Base-by-base conservation (phyloP, 2,329 filamentous ascomycete species). In the Aureobasidium sp. region DNA sequence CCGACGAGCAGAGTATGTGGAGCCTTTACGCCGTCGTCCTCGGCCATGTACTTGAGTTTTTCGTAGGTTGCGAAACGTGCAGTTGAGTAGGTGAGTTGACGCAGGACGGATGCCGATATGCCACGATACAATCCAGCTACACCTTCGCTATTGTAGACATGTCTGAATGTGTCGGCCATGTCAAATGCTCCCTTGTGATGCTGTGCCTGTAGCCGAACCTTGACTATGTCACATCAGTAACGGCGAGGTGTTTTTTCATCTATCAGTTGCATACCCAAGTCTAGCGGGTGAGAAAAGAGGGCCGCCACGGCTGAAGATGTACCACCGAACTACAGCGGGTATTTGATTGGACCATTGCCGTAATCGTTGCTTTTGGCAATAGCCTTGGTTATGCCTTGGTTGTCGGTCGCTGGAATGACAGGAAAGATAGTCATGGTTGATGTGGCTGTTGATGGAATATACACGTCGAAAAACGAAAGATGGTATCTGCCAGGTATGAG, bases 11-110 rank as follows among this genome's bases (percentile, higher is more conserved):
- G 80, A 11, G 85, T 79, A 67, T 96, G 85, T 2, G 87, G 84
- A 2, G 91, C 87, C 57, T 79, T 72, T 3, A 70, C 67, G 1
- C 72, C 70, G 33, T 74, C 65, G 8, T 80, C 77, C 38, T 84
- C 83, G 70, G 87, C 80, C 55, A 81, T 82, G 25, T 82, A 53
- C 77, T 99, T 99, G 62, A 97, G 80, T 67, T 95, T 86, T 76
- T 97, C 94, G 79, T 99, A 99, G 65, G 96, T 85, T 65, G 91
- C 94, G 77, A 99, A 99, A 51, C 94, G 90, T 38, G 91, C 94
- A 54, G 94, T 99, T 62, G 89, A 94, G 79, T 99, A 99, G 62
- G 94, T 97, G 59, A 76, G 82, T 78, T 97, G 94, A 65, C 94
- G 92, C 61, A 97, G 82, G 51, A 97, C 83, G 60, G 92, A 94